Conservation (phyloP, 495 filamentous ascomycete species). For the Penicillium nucicola region DNA sequence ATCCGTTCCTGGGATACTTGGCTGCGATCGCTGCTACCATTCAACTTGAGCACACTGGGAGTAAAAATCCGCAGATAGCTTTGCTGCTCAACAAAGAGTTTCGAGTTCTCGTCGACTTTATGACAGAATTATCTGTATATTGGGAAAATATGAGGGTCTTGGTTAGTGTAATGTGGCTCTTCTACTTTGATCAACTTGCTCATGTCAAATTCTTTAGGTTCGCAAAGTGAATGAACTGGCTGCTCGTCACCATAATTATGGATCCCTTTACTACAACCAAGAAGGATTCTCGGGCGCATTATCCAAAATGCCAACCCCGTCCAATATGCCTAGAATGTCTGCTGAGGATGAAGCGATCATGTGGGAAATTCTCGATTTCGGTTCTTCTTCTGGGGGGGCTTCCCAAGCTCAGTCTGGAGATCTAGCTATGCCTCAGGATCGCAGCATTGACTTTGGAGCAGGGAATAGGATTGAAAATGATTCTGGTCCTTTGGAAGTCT, state of each 20-base stretch:
- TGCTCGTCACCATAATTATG: constrained; percentile 21
- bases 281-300: constrained; percentile 23
- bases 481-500: not conserved
- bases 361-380: constrained; percentile 31
- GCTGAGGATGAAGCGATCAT: constrained; percentile 23
- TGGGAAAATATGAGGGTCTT: constrained; percentile 25
- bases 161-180: constrained; percentile 3
- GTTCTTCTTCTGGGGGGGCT: constrained; percentile 7
- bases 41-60: constrained; percentile 26
- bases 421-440: not conserved
- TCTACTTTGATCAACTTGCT: not conserved
- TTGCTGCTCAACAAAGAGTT: constrained; percentile 23
- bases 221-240: constrained; percentile 21
- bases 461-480: too few species aligned
- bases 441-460: too few species aligned
- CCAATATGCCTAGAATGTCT: constrained; percentile 27
- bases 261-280: constrained; percentile 29
- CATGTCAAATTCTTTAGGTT: constrained; percentile 8
- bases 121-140: constrained; percentile 17
- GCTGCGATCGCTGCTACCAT: constrained; percentile 30
- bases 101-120: constrained; percentile 21
- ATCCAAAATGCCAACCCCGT: constrained; percentile 25
- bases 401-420: not conserved
- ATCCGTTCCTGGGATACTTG: constrained; percentile 29
- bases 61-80: constrained; percentile 25